Evolutionary conservation across 164 flowering plant species (phyloP).

Genomic region (Chloranthus sessilifolius): DNA sequence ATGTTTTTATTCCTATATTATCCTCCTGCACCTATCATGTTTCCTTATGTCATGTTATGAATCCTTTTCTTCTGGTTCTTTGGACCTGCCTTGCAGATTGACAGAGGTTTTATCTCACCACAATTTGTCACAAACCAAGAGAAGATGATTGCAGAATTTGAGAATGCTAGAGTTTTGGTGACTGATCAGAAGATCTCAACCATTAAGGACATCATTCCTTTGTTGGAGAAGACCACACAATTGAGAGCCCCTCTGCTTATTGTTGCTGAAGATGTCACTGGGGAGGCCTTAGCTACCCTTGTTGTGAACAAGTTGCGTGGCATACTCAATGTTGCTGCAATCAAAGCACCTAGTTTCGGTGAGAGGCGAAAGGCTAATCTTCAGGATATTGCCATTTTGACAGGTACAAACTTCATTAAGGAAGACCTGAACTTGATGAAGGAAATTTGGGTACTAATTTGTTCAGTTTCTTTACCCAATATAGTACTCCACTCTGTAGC

Average conservation of each 20-base stretch:
- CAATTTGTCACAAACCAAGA: conserved; percentile 94
- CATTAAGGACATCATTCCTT: conserved; percentile 66
- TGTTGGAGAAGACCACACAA: conserved; percentile 37
- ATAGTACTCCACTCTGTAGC: no score
- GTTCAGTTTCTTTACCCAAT: no score
- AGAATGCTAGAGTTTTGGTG: conserved; percentile 84
- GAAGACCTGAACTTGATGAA: no score
- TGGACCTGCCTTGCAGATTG: conserved; percentile 49
- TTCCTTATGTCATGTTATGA: background rate
- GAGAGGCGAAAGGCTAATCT: conserved; percentile 93
- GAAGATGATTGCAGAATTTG: conserved; percentile 81
- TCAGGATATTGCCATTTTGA: conserved; percentile 83
- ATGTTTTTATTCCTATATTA: conserved; percentile 7
- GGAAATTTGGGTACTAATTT: no score
- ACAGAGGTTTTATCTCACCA: conserved; percentile 97
- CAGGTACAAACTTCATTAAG: conserved; percentile 17
- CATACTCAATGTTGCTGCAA: conserved; percentile 35
- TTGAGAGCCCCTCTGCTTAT: conserved; percentile 58
- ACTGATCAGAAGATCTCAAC: conserved; percentile 91
- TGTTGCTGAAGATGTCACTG: conserved; percentile 90
- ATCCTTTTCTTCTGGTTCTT: background rate
- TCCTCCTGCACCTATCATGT: background rate
- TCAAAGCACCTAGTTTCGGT: conserved; percentile 86
- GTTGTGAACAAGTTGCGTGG: conserved; percentile 40
- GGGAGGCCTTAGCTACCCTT: conserved; percentile 48